Base-by-base conservation (phyloP, 495 filamentous ascomycete genomes). In the Hypomontagnella monticulosa region DNA sequence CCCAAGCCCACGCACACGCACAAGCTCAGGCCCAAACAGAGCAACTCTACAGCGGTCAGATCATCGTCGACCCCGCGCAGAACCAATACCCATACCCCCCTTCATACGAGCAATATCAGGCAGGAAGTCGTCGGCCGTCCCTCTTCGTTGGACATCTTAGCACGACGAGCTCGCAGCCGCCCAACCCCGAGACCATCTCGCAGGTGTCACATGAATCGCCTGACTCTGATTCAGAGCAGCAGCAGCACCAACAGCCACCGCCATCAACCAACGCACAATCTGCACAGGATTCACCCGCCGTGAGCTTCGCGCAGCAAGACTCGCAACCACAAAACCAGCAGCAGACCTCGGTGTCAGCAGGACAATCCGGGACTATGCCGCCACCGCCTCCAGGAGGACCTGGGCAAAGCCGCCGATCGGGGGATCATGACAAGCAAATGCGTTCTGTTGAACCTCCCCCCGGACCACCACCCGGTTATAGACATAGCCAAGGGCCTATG, bases 201-300 rank as follows among this genome's bases (percentile, higher is more conserved):
- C 87, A 89, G 73, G 75, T 87, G 59, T 90, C 88, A 70, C 84
- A 83, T 75, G 87, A 89, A 51, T 85, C 84, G 44, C 78, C 81
- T 36, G 70, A 76, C 11, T 79, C 74, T 19, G 82, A 78, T 56
- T 77, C 73, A 43, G 80, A 78, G 60, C 80, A 75, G 37, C 75
- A 63, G 44, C 61, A 57, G 9, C 59, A 54, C 19, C 58, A 55
- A 15, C 57, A 51, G 10, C 55, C 41, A 37, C 56, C 41, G 52
- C 38, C 38, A 42, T 70, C 76, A 65, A 57, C 71, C 32, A 79
- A 72, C 70, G 68, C 79, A 19, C 78, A 77, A 42, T 75, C 77
- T 42, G 65, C 73, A 30, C 80, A 79, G 48, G 70, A 72, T 58
- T 74, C 77, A 33, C 65, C 77, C 37, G 71, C 76, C 44, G 56